A percentile compares a stretch with the other conserved stretches of the same genome.
Evolutionary conservation across 2,329 filamentous ascomycete species (phyloP).

Genomic region (Lasiodiplodia sp.): DNA sequence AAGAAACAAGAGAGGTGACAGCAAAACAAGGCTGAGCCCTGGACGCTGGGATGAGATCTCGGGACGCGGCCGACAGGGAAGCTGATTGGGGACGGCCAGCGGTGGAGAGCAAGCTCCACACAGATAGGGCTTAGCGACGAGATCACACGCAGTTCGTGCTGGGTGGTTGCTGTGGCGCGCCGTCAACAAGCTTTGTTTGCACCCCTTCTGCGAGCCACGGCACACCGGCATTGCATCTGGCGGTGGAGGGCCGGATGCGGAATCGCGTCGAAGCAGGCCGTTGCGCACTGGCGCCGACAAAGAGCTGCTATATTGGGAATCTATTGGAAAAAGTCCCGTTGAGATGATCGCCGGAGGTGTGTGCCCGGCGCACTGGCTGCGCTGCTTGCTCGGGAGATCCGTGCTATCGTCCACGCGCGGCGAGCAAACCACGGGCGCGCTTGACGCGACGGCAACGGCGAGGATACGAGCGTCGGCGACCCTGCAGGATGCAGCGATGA

Average conservation of each 20-base stretch:
- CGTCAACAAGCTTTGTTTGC: neutral
- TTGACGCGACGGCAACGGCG: constrained; percentile 8
- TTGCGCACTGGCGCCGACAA: constrained; percentile 4
- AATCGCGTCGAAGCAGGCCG: constrained; percentile 2
- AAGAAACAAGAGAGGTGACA: neutral
- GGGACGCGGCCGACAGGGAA: constrained; percentile 11
- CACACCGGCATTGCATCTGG: neutral
- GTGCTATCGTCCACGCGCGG: constrained; percentile 19
- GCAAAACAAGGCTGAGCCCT: constrained; percentile 16
- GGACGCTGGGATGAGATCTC: constrained; percentile 17
- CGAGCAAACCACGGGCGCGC: neutral
- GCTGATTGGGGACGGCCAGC: neutral
- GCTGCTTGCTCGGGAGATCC: constrained; percentile 19
- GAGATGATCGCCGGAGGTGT: constrained; percentile 23
- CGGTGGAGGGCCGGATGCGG: constrained; percentile 2
- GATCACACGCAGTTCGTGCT: neutral
- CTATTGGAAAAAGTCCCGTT: constrained; percentile 24
- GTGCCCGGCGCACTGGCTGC: neutral
- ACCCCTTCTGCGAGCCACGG: too few relatives aligned
- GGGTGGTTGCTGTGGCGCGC: constrained; percentile 8
- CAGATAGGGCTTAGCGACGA: constrained; percentile 22
- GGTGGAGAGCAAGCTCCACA: constrained; percentile 17
- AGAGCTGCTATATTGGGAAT: constrained; percentile 26
- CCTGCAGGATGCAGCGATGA: constrained; percentile 26
- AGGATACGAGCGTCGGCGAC: constrained; percentile 20